Conservation (phyloP, 1,284 basidiomycete genomes). For the Macrocybe sp. region DNA sequence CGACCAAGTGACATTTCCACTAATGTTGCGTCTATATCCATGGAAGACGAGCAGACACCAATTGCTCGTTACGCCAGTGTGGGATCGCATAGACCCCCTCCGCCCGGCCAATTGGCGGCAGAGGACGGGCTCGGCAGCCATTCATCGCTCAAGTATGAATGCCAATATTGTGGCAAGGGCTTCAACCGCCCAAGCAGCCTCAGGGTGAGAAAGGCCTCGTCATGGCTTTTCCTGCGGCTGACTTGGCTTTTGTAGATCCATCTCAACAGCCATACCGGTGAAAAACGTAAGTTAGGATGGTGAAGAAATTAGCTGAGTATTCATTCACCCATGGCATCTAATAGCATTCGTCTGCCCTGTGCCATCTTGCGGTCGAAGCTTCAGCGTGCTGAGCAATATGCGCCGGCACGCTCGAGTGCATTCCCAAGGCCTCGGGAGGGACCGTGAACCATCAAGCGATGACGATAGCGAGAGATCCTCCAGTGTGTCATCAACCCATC, state of each 20-base stretch:
- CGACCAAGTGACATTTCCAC: conserved; percentile 21
- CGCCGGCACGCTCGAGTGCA: conserved; percentile 77
- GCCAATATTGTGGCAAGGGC: conserved; percentile 71
- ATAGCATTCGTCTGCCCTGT: conserved; percentile 73
- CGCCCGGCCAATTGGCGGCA: conserved; percentile 1
- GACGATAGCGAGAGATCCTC: conserved; percentile 36
- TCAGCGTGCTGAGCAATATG: conserved; percentile 87
- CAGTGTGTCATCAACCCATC: conserved; percentile 14
- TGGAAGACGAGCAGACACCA: conserved; percentile 25
- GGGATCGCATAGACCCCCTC: not conserved
- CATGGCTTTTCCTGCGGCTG: conserved; percentile 5
- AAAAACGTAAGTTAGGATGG: conserved; percentile 60
- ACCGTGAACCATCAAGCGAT: conserved; percentile 38
- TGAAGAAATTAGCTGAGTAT: not conserved
- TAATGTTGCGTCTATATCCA: conserved; percentile 9
- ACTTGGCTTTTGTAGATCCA: conserved; percentile 56
- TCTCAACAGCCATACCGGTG: conserved; percentile 79
- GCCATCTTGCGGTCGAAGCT: conserved; percentile 71
- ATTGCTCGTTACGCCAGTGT: conserved; percentile 18
- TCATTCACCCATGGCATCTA: conserved; percentile 12
- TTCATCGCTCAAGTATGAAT: conserved; percentile 57
- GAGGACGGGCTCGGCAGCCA: conserved; percentile 5
- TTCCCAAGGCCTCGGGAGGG: conserved; percentile 31
- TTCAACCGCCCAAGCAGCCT: conserved; percentile 81
- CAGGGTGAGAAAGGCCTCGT: conserved; percentile 42